Conservation (phyloP, 202 grass and related monocot genomes). For the Brachypodium distachyon region DNA sequence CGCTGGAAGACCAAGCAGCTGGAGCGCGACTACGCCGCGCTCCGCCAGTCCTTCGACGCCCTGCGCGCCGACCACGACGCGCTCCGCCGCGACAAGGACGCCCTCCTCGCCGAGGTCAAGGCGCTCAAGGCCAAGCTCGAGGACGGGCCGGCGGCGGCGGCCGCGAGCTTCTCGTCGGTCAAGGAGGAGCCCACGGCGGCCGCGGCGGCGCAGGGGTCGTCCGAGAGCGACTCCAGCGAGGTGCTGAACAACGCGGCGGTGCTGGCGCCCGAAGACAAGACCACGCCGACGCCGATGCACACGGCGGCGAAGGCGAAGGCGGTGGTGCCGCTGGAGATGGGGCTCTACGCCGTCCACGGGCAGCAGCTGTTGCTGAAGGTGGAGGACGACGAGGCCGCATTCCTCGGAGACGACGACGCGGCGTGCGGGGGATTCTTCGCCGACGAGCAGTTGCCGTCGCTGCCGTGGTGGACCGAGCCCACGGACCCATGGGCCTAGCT, state of each 20-base stretch:
- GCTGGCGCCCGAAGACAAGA: background rate
- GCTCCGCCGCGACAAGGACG: constrained; percentile 42
- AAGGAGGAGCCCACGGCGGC: constrained; percentile 38
- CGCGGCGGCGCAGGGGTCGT: constrained; percentile 37
- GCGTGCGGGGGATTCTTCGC: constrained; percentile 55
- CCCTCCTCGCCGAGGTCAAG: constrained; percentile 57
- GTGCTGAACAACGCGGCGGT: constrained; percentile 49
- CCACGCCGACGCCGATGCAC: too few relatives aligned
- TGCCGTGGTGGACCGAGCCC: constrained; percentile 48
- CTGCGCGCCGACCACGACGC: constrained; percentile 49
- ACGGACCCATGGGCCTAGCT: constrained; percentile 38
- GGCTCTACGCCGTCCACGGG: constrained; percentile 25
- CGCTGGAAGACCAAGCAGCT: constrained; percentile 84
- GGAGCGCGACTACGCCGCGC: constrained; percentile 54
- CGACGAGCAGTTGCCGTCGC: constrained; percentile 42
- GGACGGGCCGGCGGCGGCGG: constrained; percentile 23
- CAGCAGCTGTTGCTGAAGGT: constrained; percentile 35
- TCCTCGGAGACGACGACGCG: constrained; percentile 33
- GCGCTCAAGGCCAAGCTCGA: constrained; percentile 64
- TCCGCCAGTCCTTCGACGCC: constrained; percentile 46
- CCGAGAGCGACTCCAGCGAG: constrained; percentile 60
- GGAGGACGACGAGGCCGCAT: constrained; percentile 31
- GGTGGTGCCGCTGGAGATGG: background rate
- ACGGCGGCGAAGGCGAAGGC: background rate
- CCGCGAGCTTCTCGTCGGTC: constrained; percentile 42